A percentile compares a stretch with the other conserved stretches of the same genome.
phyloP scores from a whole-genome alignment of 2,329 filamentous ascomycete genomes.

The Trichothecium sympodiale region DNA sequence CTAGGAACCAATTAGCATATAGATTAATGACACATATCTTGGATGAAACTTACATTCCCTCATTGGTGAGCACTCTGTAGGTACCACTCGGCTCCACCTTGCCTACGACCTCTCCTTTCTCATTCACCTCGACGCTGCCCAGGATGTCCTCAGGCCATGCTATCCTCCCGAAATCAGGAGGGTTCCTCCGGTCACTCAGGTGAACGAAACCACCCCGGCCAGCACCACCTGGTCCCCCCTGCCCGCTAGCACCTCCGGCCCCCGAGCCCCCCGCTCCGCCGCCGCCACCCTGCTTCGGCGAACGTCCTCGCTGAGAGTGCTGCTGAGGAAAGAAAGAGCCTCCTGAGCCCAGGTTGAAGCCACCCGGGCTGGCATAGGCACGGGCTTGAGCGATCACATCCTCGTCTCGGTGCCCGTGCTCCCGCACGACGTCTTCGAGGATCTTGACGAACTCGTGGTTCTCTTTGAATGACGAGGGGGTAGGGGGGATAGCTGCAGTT shows the following conservation, averaged over 20 bases:
- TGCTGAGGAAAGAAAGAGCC: conserved; percentile 38
- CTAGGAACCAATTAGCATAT: conserved; percentile 15
- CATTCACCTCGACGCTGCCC: conserved; percentile 55
- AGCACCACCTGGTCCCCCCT: conserved; percentile 49
- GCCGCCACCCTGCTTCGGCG: conserved; percentile 23
- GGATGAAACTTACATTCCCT: conserved; percentile 49
- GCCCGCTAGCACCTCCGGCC: conserved; percentile 44
- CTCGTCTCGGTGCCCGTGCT: conserved; percentile 46
- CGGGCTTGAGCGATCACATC: conserved; percentile 43
- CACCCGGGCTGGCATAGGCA: conserved; percentile 48
- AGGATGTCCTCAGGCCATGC: conserved; percentile 61
- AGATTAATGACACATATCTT: conserved; percentile 5
- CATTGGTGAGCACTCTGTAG: conserved; percentile 52
- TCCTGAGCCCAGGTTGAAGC: conserved; percentile 38
- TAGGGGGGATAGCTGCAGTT: conserved; percentile 47
- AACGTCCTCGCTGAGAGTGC: conserved; percentile 23
- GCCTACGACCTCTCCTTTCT: conserved; percentile 43
- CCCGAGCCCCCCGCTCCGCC: conserved; percentile 32
- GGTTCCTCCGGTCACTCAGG: conserved; percentile 51
- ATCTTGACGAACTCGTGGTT: conserved; percentile 50
- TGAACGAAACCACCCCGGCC: conserved; percentile 54
- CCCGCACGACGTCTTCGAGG: conserved; percentile 43
- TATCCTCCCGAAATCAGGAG: conserved; percentile 56
- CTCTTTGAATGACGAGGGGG: conserved; percentile 45
- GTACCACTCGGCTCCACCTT: conserved; percentile 49